Evolutionary conservation across 139 green algal species (phyloP), one percentile per base, ranked within the genome.

Genomic region (Tetraselmis chui): DNA sequence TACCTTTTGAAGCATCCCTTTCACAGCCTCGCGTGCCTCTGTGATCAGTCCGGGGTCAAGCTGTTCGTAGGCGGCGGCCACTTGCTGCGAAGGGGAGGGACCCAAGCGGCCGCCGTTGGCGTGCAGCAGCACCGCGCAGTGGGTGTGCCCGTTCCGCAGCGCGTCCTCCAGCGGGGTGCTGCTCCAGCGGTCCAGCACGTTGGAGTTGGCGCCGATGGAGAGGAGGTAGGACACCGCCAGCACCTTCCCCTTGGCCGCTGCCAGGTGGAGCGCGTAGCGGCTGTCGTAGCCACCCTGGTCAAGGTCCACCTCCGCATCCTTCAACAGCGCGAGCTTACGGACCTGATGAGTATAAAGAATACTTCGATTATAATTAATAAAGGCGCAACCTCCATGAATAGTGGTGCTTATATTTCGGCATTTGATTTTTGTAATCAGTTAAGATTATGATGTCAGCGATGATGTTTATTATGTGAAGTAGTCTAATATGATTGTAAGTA

Each of bases 211-310:
- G 2, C 59, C 77, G 0, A 74, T 85, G 45, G 45, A 67, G 11
- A 67, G 45, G 11, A 67, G 45, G 45, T 67, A 67, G 18, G 11
- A 25, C 11, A 67, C 45, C 45, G 45, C 45, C 11, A 67, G 45
- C 18, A 85, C 22, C 1, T 83, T 59, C 5, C 87, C 87, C 26
- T 83, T 59, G 23, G 30, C 58, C 2, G 88, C 89, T 2, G 88
- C 88, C 27, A 92, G 78, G 84, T 92, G 88, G 31, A 92, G 79
- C 29, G 88, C 81, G 27, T 80, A 84, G 24, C 88, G 77, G 27
- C 81, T 31, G 59, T 92, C 88, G 31, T 76, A 91, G 81, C 86
- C 88, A 23, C 81, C 80, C 32, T 87, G 78, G 27, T 91, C 81
- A 25, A 84, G 75, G 24, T 93, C 79, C 75, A 85, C 76, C 26